Base-by-base conservation (phyloP, 1,284 basidiomycete genomes). In the Stygiomarasmius scandens region DNA sequence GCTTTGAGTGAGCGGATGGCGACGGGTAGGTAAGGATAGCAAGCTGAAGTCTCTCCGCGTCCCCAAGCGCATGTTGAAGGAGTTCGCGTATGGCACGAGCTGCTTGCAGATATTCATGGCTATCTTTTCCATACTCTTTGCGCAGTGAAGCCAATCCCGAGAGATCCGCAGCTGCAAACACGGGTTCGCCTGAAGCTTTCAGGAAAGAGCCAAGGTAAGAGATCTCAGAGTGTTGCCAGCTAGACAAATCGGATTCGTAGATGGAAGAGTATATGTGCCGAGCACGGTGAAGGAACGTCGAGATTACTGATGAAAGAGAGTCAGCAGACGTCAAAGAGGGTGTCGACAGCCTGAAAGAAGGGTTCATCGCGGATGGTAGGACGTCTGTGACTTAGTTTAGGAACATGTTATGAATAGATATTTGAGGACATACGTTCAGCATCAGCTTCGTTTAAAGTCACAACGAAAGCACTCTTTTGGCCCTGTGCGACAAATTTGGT, bases 141-240 rank as follows among this genome's bases (percentile, higher is more conserved):
- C 79, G 80, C 44, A 88, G 69, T 20, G 77, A 69, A 14, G 75
- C 63, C 6, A 90, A 72, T n/a, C 75, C 75, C 0, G 72, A 74
- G 41, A 90, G 66, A 60, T 87, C 82, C 52, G 89, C 72, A 2
- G 85, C 85, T 23, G 83, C 86, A 61, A 92, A 92, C 12, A 71
- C 67, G 53, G 78, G 67, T 22, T 63, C 63, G 38, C 74, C 73
- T 38, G 78, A 66, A 14, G 74, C 66, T 38, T 85, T 78, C 45
- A 87, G 68, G 67, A 87, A 86, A 36, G 77, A 70, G 20, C 75
- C 66, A 23, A 90, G 73, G 8, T 69, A 49, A 68, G 73, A 50
- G 70, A 78, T 45, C 76, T 78, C 67, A 71, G 79, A 53, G 60
- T 72, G 56, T 74, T 64, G 66, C 74, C 67, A 82, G 68, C 64